Evolutionary conservation across 441 rosid genomes (phyloP).

Genomic region (Rhodomyrtus psidioides): DNA sequence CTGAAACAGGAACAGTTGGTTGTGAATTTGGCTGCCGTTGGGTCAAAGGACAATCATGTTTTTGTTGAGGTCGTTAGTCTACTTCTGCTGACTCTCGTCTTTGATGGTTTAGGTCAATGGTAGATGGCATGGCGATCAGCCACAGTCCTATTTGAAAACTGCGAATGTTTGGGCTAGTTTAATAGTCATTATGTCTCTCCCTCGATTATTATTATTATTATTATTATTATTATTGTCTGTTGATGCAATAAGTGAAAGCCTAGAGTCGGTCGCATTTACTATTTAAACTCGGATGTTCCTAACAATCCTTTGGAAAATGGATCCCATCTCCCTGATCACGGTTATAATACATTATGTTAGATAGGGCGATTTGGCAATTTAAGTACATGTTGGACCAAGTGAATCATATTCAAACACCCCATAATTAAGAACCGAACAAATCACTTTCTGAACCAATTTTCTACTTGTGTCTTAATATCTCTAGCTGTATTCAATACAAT

Average conservation of each 20-base stretch:
- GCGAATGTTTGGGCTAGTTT: background rate
- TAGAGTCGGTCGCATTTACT: background rate
- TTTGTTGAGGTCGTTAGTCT: conserved; percentile 23
- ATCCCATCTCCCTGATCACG: background rate
- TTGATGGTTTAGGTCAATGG: conserved; percentile 9
- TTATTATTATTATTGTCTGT: background rate
- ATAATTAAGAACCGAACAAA: background rate
- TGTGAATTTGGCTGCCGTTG: background rate
- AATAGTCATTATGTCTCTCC: background rate
- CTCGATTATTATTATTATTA: background rate
- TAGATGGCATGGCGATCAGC: background rate
- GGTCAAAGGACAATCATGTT: background rate
- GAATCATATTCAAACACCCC: background rate
- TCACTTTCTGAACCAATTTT: background rate
- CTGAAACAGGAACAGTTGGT: background rate
- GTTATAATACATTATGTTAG: background rate
- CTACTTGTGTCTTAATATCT: background rate
- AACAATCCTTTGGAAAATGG: background rate
- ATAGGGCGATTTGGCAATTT: background rate
- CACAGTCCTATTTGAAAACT: background rate
- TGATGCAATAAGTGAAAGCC: background rate
- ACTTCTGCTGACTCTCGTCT: conserved; percentile 14
- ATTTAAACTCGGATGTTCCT: background rate
- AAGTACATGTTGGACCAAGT: background rate
- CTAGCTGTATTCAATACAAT: too few species aligned